Conservation (phyloP, 179 eudicot genomes). For the Nepenthes alata region DNA sequence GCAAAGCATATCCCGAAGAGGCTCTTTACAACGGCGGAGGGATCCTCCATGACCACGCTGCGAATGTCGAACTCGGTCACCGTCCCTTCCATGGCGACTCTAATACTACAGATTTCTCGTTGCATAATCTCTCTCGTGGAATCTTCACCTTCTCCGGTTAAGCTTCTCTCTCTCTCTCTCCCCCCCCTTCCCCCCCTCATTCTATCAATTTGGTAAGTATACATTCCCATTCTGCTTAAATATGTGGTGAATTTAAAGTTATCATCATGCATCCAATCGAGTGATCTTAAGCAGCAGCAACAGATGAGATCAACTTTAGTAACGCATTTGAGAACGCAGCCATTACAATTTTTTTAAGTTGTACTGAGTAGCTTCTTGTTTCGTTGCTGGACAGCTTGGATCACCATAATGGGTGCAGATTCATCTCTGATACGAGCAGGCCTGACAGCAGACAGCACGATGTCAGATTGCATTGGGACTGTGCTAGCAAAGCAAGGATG, state of each 20-base stretch:
- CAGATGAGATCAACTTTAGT: too few relatives aligned
- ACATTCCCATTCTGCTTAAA: too few relatives aligned
- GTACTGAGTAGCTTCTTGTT: background rate
- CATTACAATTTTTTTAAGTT: too few relatives aligned
- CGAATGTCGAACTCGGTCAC: background rate
- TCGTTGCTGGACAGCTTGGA: constrained; percentile 46
- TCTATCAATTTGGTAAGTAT: too few relatives aligned
- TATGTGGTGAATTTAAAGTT: too few relatives aligned
- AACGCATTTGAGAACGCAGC: too few relatives aligned
- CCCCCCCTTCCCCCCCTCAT: too few relatives aligned
- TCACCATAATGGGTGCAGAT: constrained; percentile 39
- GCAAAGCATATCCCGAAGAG: constrained; percentile 54
- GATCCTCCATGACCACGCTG: constrained; percentile 26
- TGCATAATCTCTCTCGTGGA: constrained; percentile 41
- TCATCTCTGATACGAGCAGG: constrained; percentile 45
- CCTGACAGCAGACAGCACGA: constrained; percentile 27
- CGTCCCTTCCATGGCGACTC: constrained; percentile 9
- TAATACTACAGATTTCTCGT: constrained; percentile 31
- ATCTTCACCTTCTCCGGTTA: constrained; percentile 55
- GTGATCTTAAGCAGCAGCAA: too few relatives aligned
- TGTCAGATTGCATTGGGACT: constrained; percentile 50
- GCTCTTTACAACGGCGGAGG: constrained; percentile 87
- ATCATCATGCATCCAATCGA: too few relatives aligned
- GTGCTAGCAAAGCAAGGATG: constrained; percentile 64
- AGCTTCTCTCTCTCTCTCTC: too few relatives aligned